Base-by-base conservation (phyloP, 345 rosid species). In the Aquilaria sinensis region DNA sequence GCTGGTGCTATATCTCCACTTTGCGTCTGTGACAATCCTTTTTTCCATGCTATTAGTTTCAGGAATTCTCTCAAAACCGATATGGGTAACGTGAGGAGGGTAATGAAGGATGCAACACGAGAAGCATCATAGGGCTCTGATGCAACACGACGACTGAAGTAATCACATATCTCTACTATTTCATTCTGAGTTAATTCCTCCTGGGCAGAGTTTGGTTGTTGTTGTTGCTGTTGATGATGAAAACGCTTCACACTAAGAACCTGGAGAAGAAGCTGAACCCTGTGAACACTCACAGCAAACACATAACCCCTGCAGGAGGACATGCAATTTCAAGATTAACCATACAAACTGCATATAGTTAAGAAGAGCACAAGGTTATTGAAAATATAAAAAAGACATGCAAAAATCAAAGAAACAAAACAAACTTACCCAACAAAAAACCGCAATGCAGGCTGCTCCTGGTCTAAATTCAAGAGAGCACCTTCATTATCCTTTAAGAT, bases 111-210 rank as follows among this genome's bases (percentile, higher is more conserved):
- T 61, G 97, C 97, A 62, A 95, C 97, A 23, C 97, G 96, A 50
- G 97, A 95, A 63, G 96, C 97, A 72, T 95, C 97, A 10, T 91
- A 95, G 46, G 99, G 99, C 73, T 95, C 99, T 16, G 99, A 89
- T 47, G 97, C 97, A 51, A 95, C 99, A 14, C 94, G 90, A 8
- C 96, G 93, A 77, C 99, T 95, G 74, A 95, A 95, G 77, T 95
- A 95, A 70, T 95, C 97, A 3, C 99, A 95, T 67, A 95, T 90
- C 72, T 95, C 97, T 59, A 83, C 87, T 30, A 89, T 91, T 77
- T 95, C 99, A 2, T 86, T 65, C 71, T 80, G 96, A 65, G 89
- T 89, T 61, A 95, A 61, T 66, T 95, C 99, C 65, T 95, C 97
- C 74, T 84, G 99, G 71, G 86, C 85, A 69, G 80, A 60, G 13